phyloP scores from a whole-genome alignment of 2,329 filamentous ascomycete genomes.

The Colletotrichum costaricense region DNA sequence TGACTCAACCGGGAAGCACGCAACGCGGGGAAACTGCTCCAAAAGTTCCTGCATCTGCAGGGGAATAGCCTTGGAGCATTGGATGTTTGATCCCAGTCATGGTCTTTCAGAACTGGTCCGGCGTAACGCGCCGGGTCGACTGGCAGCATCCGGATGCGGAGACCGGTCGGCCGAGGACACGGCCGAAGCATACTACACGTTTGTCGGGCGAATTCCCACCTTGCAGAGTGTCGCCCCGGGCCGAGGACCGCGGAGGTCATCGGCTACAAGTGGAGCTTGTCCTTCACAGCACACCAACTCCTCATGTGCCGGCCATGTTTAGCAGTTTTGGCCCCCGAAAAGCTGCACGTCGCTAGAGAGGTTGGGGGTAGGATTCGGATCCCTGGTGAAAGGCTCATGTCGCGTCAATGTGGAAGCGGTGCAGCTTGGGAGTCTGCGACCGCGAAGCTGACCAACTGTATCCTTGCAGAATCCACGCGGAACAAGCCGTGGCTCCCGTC shows the following conservation, averaged over 20 bases:
- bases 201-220: not conserved
- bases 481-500: slow-evolving; percentile 1
- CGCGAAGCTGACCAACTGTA: not conserved
- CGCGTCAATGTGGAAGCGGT: not conserved
- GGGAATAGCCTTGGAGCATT: not conserved
- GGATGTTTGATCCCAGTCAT: not conserved
- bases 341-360: not conserved
- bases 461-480: not conserved
- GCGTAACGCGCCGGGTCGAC: not conserved
- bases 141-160: not conserved
- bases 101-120: not conserved
- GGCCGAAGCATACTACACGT: not conserved
- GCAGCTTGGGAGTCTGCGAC: not conserved
- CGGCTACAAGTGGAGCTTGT: not conserved
- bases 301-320: not conserved
- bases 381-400: not conserved
- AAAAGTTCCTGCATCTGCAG: slow-evolving; percentile 22
- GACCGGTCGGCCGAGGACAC: not conserved
- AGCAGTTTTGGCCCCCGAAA: slow-evolving; percentile 4
- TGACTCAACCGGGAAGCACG: slow-evolving; percentile 18
- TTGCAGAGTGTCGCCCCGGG: not conserved
- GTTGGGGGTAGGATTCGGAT: slow-evolving; percentile 1
- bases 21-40: slow-evolving; percentile 1
- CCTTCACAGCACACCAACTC: not conserved
- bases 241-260: not conserved